Base-by-base conservation (phyloP, 1,139 yeast species). In the Taphrina betulina region DNA sequence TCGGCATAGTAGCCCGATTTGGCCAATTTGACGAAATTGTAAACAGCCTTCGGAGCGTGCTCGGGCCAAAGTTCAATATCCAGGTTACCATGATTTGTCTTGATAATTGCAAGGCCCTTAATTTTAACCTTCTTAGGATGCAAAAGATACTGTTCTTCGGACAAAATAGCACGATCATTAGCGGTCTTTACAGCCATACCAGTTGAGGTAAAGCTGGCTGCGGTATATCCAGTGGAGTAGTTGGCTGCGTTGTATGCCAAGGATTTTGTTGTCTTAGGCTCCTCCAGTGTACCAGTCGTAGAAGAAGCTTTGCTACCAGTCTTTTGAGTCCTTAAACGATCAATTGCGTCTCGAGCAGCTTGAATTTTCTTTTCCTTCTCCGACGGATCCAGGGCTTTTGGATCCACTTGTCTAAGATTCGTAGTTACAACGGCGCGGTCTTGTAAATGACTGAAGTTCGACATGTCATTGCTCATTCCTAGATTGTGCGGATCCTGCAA, bases 1-100 rank as follows among this genome's bases (percentile, higher is more conserved):
- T 73, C 72, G 48, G 75, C 66, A 63, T 75, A 77, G 60, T 73
- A 74, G 2, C 71, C 71, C 20, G 63, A 61, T 42, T 69, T 62
- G 36, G 77, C 74, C 17, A 77, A 65, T 51, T 64, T 62, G 29
- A 74, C 62, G 58, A 77, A 77, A 62, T 77, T 77, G 63, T 75
- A 75, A 2, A 71, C 76, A 0, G 79, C 71, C 58, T 69, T 67
- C 0, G 79, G 79, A 0, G 75, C 70, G 50, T 72, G 67, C 54
- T 66, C 65, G 4, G 71, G 66, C 58, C 67, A 68, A 22, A 76
- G 64, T 55, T 73, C 74, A 38, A 77, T 60, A 34, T 68, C 70
- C 1, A 59, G 44, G 17, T 37, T 41, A 17, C 61, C 61, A n/a
- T 28, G 45, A 4, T 68, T 69, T 2, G 79, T 75, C 57, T 74